Base-by-base conservation (phyloP, 768 basidiomycete species). In the Lanmaoa rubissima region DNA sequence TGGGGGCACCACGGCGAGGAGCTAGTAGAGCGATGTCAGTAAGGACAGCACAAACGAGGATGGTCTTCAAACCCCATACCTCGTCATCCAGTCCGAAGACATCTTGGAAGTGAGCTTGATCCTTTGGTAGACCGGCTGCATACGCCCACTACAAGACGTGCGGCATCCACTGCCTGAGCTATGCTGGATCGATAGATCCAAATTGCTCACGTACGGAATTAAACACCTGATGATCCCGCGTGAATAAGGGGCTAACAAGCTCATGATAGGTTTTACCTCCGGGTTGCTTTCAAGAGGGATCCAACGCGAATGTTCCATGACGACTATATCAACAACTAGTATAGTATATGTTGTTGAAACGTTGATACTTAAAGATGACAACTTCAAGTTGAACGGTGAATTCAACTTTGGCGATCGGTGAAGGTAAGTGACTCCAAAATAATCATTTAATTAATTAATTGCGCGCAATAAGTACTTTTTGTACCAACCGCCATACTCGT, bases 201-300 rank as follows among this genome's bases (percentile, higher is more conserved):
- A 36, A 34, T 26, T 12, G 47, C 1, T 31, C 47, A 53, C 70
- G 61, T 52, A 71, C 70, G n/a, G 56, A 57, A 55, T 71, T 73
- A 36, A 71, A 73, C 12, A 71, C 70, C 70, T 71, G 59, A n/a
- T 12, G 38, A 39, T 39, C 24, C 1, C 16, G 40, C 5, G 48
- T 61, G 21, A 65, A 36, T 55, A 53, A 51, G 47, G 55, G 51
- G 40, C 40, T 32, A 49, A 28, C 26, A 8, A 43, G 38, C 4
- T 19, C 53, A 19, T 11, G 31, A 42, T 3, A 19, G 11, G 12
- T 11, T 61, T 48, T 62, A 82, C 82, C 58, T 82, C 73, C 51
- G 82, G 91, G 64, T 89, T 90, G 61, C 86, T 85, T 73, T 93
- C 91, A 13, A 92, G 78, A 9, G 91, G 91, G 49, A 93, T 83